Conservation (phyloP, 2,329 filamentous ascomycete genomes). For the Biscogniauxia marginata region DNA sequence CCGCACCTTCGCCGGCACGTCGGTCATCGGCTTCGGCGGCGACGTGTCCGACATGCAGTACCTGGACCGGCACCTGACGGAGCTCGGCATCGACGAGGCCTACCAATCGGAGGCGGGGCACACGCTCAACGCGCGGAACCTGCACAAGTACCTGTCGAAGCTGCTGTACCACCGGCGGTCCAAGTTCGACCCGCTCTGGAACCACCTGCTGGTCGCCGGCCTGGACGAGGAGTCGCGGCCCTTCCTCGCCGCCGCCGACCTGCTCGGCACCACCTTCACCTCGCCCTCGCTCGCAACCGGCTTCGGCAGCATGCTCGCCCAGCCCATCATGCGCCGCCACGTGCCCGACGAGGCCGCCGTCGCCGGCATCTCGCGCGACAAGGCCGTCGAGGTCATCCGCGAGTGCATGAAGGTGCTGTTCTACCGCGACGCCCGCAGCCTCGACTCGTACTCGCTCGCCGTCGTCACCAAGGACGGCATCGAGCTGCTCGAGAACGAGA, state of each 20-base stretch:
- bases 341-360: constrained; percentile 83
- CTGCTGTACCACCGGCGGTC: constrained; percentile 93
- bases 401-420: constrained; percentile 98
- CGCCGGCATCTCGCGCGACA: constrained; percentile 68
- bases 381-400: constrained; percentile 77
- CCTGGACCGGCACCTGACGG: constrained; percentile 85
- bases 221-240: constrained; percentile 77
- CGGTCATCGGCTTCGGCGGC: constrained; percentile 90
- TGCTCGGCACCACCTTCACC: constrained; percentile 89
- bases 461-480: constrained; percentile 88
- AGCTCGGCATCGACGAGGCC: constrained; percentile 84
- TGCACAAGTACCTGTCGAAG: constrained; percentile 95
- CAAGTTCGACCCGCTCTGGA: constrained; percentile 98
- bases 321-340: constrained; percentile 82
- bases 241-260: constrained; percentile 88
- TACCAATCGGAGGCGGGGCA: constrained; percentile 58
- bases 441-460: constrained; percentile 89
- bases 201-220: constrained; percentile 87
- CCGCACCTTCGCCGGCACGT: constrained; percentile 78
- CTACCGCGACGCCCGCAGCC: constrained; percentile 91
- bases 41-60: constrained; percentile 99
- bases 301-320: constrained; percentile 87
- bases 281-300: constrained; percentile 88
- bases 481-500: constrained; percentile 77
- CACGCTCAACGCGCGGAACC: constrained; percentile 82